Conservation (phyloP, 768 basidiomycete genomes). For the Paxillus ammoniavirescens region DNA sequence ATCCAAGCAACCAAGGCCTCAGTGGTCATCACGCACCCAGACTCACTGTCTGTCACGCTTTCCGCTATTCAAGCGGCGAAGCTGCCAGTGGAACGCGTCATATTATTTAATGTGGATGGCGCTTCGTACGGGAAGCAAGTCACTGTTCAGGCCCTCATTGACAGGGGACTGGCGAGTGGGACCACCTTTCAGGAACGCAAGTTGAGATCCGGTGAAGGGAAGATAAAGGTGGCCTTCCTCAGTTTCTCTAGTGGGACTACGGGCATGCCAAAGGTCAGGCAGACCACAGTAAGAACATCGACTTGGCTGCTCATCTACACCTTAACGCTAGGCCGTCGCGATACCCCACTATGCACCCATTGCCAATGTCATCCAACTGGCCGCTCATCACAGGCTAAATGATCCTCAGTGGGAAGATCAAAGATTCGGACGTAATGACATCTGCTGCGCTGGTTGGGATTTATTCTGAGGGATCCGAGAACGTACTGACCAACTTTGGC, state of each 20-base stretch:
- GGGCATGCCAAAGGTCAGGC: slow-evolving; percentile 64
- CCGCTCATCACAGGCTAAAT: slow-evolving; percentile 50
- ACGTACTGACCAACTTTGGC: neutral
- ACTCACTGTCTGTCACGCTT: slow-evolving; percentile 40
- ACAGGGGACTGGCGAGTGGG: slow-evolving; percentile 42
- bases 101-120: slow-evolving; percentile 36
- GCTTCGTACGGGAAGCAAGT: slow-evolving; percentile 12
- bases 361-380: slow-evolving; percentile 61
- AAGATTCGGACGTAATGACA: slow-evolving; percentile 59
- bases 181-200: slow-evolving; percentile 47
- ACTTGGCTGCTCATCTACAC: neutral
- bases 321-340: slow-evolving; percentile 46
- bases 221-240: slow-evolving; percentile 66
- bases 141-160: slow-evolving; percentile 48
- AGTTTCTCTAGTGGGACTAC: slow-evolving; percentile 79
- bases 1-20: slow-evolving; percentile 46
- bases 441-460: slow-evolving; percentile 54
- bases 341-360: slow-evolving; percentile 60
- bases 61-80: slow-evolving; percentile 42
- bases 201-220: slow-evolving; percentile 58
- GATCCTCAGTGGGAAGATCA: slow-evolving; percentile 44
- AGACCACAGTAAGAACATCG: neutral
- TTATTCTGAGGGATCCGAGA: neutral
- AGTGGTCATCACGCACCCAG: slow-evolving; percentile 49
- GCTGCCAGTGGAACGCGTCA: slow-evolving; percentile 42